Evolutionary conservation across 2,329 filamentous ascomycete species (phyloP), one percentile per base, ranked within the genome.

Genomic region (Fusarium verticillioides): DNA sequence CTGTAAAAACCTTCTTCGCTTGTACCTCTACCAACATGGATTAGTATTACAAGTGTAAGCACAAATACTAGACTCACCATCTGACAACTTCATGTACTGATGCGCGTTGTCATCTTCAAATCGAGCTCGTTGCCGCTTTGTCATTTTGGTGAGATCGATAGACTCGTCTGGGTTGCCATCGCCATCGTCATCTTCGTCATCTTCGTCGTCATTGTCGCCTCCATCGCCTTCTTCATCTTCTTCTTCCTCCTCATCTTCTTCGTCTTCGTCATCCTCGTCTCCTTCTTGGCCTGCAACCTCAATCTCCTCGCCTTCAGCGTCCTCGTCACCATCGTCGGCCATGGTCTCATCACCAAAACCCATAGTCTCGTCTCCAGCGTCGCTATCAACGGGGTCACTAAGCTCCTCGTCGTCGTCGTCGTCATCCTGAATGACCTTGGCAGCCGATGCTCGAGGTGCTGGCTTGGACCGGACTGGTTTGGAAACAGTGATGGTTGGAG

Each of bases 1-100:
- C 88, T 6, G 89, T 90, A 58, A 91, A 90, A 32, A 85, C 82
- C 78, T 90, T 90, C 80, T 91, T 91, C 4, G 85, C 88, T 85
- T 91, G 89, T 9, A 91, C 89, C 85, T 91, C 89, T 90, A 81
- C 70, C 43, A 9, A 26, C 23, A 30, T 26, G 28, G 30, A 46
- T 77, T 61, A 77, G 72, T 32, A 36, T 37, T 23, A 32, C 19
- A n/a, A 19, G n/a, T 42, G 12, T 23, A 57, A 21, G 13, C 34
- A 23, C 42, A 15, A 5, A 26, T 28, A n/a, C 21, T 42, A 36
- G 23, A 77, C 86, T 71, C 81, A 87, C 88, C 88, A 80, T 91
- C 88, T 7, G 89, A 90, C 1, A 91, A 79, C 78, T 90, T 90
- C 86, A 90, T 86, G 77, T 85, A 88, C 75, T 87, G 86, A 78